These are phyloP conservation scores for Lobosporangium transversale DNA, from an alignment of 192 early-diverging fungal species.

Conservation along the genomic window DNA sequence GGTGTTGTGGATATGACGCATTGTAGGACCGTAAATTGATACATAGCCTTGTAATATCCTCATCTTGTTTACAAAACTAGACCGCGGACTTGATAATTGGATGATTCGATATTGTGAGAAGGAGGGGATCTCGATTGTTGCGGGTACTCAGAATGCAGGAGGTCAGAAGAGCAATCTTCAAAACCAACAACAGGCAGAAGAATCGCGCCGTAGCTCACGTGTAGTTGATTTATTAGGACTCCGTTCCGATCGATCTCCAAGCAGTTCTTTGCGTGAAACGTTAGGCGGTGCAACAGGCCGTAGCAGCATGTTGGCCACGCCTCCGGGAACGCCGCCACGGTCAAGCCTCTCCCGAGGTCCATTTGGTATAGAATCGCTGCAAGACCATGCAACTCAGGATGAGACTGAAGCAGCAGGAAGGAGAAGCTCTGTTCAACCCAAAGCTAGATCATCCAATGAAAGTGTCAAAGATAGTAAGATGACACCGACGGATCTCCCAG, in stretches of 20 bases:
- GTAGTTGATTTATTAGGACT: constrained; percentile 38
- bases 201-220: constrained; percentile 27
- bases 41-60: too few species aligned
- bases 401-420: background rate
- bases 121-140: constrained; percentile 41
- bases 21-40: too few species aligned
- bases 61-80: too few species aligned
- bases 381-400: constrained; percentile 2
- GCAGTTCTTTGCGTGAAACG: constrained; percentile 21
- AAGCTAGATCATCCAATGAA: background rate
- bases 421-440: background rate
- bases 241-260: constrained; percentile 14
- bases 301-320: constrained; percentile 24
- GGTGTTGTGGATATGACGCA: too few species aligned
- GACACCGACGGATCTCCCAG: background rate
- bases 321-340: constrained; percentile 43
- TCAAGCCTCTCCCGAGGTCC: constrained; percentile 3
- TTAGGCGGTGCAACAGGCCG: background rate
- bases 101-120: constrained; percentile 79
- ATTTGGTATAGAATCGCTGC: constrained; percentile 13
- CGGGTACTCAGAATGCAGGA: constrained; percentile 1
- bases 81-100: constrained; percentile 83
- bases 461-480: background rate
- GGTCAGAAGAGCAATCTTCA: constrained; percentile 9
- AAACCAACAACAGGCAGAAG: constrained; percentile 16